phyloP scores from a whole-genome alignment of 345 rosid species.

The Alliaria petiolata region DNA sequence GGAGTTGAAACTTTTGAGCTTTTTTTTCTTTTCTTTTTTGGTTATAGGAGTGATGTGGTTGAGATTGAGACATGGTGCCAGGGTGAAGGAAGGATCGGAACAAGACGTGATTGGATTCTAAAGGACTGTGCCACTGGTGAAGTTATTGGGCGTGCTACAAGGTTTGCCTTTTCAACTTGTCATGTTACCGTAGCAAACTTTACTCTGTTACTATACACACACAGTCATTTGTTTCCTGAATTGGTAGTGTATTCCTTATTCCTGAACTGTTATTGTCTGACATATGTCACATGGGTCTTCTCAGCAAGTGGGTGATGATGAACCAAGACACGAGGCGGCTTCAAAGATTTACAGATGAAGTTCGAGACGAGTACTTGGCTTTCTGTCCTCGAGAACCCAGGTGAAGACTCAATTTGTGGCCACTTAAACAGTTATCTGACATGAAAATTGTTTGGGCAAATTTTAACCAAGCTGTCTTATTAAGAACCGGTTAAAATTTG shows the following conservation, averaged over 20 bases:
- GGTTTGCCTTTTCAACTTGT: constrained; percentile 32
- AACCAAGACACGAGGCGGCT: constrained; percentile 90
- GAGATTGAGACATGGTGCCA: constrained; percentile 99
- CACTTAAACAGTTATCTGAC: neutral
- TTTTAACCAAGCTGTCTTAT: too few species aligned
- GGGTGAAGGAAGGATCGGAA: constrained; percentile 87
- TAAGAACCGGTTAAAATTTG: too few species aligned
- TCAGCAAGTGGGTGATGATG: constrained; percentile 99
- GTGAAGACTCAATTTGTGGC: constrained; percentile 29
- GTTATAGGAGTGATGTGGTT: constrained; percentile 82
- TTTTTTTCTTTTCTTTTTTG: neutral
- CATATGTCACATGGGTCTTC: constrained; percentile 7
- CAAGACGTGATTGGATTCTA: constrained; percentile 93
- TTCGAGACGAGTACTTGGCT: constrained; percentile 72
- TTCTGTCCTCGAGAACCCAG: constrained; percentile 74
- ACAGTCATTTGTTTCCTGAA: neutral
- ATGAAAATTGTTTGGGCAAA: too few species aligned
- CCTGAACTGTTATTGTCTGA: neutral
- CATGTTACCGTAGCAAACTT: neutral
- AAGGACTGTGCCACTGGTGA: constrained; percentile 62
- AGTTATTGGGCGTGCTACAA: constrained; percentile 92
- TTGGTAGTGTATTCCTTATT: neutral
- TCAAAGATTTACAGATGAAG: constrained; percentile 81
- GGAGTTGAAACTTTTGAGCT: neutral
- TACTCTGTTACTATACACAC: neutral